Percentiles rank a stretch among this genome's conserved stretches.
Conservation (phyloP, 768 basidiomycete genomes). For the Mycena amicta region DNA sequence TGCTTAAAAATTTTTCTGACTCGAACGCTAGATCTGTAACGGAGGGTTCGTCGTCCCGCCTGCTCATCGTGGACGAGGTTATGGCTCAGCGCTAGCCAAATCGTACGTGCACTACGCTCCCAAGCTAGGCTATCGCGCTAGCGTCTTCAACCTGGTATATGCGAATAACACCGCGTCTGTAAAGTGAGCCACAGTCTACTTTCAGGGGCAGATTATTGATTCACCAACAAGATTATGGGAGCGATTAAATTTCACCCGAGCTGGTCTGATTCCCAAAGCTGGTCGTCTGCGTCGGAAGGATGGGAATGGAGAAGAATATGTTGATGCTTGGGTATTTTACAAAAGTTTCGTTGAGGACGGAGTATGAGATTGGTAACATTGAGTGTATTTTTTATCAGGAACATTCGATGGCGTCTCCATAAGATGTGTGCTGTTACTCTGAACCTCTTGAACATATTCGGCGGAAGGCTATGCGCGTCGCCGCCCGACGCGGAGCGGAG, state of each 20-base stretch:
- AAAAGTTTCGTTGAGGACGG: constrained; percentile 63
- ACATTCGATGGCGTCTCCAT: neutral
- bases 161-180: constrained; percentile 79
- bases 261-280: constrained; percentile 74
- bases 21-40: constrained; percentile 70
- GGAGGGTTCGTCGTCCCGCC: constrained; percentile 84
- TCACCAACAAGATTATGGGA: constrained; percentile 75
- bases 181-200: constrained; percentile 43
- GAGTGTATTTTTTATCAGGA: too few species aligned
- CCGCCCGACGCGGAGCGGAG: neutral
- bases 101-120: constrained; percentile 86
- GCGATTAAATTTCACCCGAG: constrained; percentile 73
- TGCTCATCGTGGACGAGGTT: constrained; percentile 60
- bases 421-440: too few species aligned
- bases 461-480: neutral
- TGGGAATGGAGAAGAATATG: constrained; percentile 80
- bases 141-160: constrained; percentile 92
- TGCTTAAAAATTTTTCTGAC: constrained; percentile 1
- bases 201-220: constrained; percentile 5
- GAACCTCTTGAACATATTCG: neutral
- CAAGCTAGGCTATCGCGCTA: constrained; percentile 70
- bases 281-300: constrained; percentile 70
- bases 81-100: constrained; percentile 71
- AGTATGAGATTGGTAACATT: constrained; percentile 1
- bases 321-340: constrained; percentile 86